Percentiles rank a stretch among this genome's conserved stretches.
These are phyloP conservation scores for cucumber (Cucumis sativus) DNA, from an alignment of 306 rosid species.

Conservation along the genomic window DNA sequence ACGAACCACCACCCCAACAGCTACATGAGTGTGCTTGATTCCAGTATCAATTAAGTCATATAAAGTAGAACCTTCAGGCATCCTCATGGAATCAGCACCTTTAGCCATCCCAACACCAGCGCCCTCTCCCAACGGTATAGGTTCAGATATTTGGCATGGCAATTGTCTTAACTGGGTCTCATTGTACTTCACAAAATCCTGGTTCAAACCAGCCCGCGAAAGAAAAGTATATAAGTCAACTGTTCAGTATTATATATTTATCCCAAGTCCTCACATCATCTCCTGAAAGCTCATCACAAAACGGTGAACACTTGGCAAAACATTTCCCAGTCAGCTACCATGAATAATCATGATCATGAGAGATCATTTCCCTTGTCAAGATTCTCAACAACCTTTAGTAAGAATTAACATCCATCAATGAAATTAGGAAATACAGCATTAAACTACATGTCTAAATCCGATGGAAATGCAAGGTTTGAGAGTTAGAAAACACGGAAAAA, in stretches of 20 bases:
- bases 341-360: background rate
- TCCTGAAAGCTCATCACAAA: background rate
- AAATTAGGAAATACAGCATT: background rate
- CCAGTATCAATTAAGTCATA: conserved; percentile 75
- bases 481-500: background rate
- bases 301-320: background rate
- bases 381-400: background rate
- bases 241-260: background rate
- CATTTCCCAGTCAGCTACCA: background rate
- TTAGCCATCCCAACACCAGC: conserved; percentile 90
- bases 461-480: background rate
- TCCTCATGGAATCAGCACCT: conserved; percentile 65
- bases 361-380: background rate
- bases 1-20: conserved; percentile 84
- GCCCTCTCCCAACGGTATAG: conserved; percentile 85
- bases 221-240: conserved; percentile 5
- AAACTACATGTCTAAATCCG: background rate
- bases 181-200: conserved; percentile 85
- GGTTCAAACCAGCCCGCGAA: conserved; percentile 18
- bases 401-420: background rate
- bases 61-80: conserved; percentile 71
- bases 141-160: conserved; percentile 61
- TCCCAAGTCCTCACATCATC: background rate
- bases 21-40: conserved; percentile 81
- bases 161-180: conserved; percentile 47